Evolutionary conservation across 768 basidiomycete species (phyloP).

Genomic region (Agrocybe praecox): DNA sequence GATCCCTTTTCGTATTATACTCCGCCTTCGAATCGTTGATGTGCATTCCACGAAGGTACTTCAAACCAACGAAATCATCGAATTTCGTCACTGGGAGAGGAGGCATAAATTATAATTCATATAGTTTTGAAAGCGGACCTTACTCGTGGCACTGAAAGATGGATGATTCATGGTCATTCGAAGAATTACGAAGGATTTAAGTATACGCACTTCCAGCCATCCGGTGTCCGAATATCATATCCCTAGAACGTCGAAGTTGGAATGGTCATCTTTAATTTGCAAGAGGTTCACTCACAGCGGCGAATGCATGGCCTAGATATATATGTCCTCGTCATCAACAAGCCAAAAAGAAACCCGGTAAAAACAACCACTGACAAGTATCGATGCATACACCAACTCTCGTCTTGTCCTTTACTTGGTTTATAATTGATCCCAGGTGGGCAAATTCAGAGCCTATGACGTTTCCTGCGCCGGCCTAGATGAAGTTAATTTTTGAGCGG

Average conservation of each 20-base stretch:
- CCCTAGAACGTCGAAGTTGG: slow-evolving; percentile 48
- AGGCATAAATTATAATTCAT: not conserved
- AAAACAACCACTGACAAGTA: slow-evolving; percentile 56
- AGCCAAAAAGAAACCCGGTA: not conserved
- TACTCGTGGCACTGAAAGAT: not conserved
- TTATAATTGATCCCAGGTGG: slow-evolving; percentile 71
- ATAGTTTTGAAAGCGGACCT: not conserved
- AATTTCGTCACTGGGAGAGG: slow-evolving; percentile 62
- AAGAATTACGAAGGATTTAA: not conserved
- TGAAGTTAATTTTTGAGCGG: not conserved
- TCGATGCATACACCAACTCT: slow-evolving; percentile 85
- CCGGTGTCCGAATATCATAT: slow-evolving; percentile 76
- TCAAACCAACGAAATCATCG: slow-evolving; percentile 66
- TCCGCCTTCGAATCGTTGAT: slow-evolving; percentile 80
- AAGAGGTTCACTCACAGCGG: slow-evolving; percentile 52
- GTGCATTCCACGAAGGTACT: slow-evolving; percentile 82
- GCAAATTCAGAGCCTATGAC: slow-evolving; percentile 73
- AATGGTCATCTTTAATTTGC: not conserved
- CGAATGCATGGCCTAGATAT: slow-evolving; percentile 69
- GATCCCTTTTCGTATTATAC: slow-evolving; percentile 67
- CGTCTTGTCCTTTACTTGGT: slow-evolving; percentile 67
- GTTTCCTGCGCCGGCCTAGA: slow-evolving; percentile 78
- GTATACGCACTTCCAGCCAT: slow-evolving; percentile 67
- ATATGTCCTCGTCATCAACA: not conserved
- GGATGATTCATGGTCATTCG: too few species aligned